Percentiles rank a stretch among this genome's conserved stretches.
These are phyloP conservation scores for Marasmius sp. DNA, from an alignment of 1,284 basidiomycete species.

Conservation along the genomic window DNA sequence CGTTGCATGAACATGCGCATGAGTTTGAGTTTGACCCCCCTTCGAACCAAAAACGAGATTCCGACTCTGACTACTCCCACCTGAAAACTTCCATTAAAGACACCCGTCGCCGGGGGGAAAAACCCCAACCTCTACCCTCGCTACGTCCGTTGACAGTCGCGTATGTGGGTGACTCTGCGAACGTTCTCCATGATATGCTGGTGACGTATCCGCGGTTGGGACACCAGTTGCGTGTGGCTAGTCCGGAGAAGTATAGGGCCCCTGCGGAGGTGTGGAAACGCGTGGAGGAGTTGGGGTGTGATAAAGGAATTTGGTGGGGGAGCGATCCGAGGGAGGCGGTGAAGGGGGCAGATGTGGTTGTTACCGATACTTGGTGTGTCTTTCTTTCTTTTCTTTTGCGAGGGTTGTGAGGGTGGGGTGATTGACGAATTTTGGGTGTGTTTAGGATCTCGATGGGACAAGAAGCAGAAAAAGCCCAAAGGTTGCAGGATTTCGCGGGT, in stretches of 20 bases:
- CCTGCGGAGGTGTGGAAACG: slow-evolving; percentile 81
- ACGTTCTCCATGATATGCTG: slow-evolving; percentile 97
- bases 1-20: slow-evolving; percentile 77
- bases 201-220: slow-evolving; percentile 93
- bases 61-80: slow-evolving; percentile 15
- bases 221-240: slow-evolving; percentile 84
- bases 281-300: slow-evolving; percentile 69
- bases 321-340: slow-evolving; percentile 86
- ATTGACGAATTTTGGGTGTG: background rate
- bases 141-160: slow-evolving; percentile 80
- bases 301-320: slow-evolving; percentile 74
- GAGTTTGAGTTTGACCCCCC: no score
- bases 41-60: no score
- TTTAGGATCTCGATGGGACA: slow-evolving; percentile 97
- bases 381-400: background rate
- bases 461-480: slow-evolving; percentile 90
- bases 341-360: slow-evolving; percentile 86
- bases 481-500: slow-evolving; percentile 85
- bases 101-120: background rate
- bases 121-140: slow-evolving; percentile 34
- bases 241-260: slow-evolving; percentile 75
- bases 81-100: slow-evolving; percentile 10
- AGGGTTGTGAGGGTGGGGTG: slow-evolving; percentile 6
- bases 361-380: slow-evolving; percentile 92
- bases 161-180: slow-evolving; percentile 95